These are phyloP conservation scores for Heterobasidion irregulare DNA, from an alignment of 1,284 basidiomycete genomes.

Conservation along the genomic window DNA sequence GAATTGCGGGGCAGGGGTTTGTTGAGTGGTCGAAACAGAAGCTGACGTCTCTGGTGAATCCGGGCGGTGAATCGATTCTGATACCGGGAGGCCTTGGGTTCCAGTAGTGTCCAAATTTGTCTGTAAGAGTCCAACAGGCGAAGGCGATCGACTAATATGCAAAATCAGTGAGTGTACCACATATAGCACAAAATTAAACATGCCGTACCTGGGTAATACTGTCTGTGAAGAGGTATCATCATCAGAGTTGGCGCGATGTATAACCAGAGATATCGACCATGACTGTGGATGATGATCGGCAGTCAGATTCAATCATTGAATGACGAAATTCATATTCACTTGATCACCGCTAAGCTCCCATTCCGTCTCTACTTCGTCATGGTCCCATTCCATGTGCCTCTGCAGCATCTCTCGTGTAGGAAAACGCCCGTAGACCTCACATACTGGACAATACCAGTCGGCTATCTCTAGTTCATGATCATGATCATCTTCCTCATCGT, in stretches of 20 bases:
- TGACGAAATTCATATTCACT: constrained; percentile 3
- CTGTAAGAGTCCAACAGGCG: not conserved
- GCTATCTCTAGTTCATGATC: constrained; percentile 13
- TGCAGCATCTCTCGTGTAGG: constrained; percentile 38
- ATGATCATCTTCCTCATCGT: constrained; percentile 8
- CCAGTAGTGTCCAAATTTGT: not conserved
- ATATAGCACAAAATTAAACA: not conserved
- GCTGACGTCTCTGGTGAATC: not conserved
- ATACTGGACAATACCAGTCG: constrained; percentile 55
- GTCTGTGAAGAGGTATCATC: not conserved
- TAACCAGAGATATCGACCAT: not conserved
- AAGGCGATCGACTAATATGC: not conserved
- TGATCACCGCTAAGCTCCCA: constrained; percentile 29
- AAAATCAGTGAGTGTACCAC: not conserved
- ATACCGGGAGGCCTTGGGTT: not conserved
- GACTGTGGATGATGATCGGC: not conserved
- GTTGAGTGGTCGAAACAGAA: not conserved
- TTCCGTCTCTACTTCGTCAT: constrained; percentile 31
- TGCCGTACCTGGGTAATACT: not conserved
- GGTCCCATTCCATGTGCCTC: constrained; percentile 49
- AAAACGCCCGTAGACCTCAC: constrained; percentile 42
- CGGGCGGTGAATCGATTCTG: not conserved
- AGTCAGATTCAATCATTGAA: not conserved
- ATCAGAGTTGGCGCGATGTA: not conserved
- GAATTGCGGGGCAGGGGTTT: not conserved